phyloP scores from a whole-genome alignment of 2,329 filamentous ascomycete genomes.

The Claviceps cyperi region DNA sequence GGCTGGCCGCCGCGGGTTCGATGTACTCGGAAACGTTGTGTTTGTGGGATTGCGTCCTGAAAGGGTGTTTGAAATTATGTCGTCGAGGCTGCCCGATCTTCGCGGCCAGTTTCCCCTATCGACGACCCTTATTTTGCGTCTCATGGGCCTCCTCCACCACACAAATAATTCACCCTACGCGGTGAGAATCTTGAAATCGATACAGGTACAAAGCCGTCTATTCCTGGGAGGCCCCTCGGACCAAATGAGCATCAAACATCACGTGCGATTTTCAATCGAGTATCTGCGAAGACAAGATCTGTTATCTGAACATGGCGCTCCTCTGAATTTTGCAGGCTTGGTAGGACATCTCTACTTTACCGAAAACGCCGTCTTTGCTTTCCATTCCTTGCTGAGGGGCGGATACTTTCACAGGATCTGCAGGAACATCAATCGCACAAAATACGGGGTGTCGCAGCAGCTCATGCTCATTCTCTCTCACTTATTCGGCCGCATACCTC shows the following conservation, averaged over 20 bases:
- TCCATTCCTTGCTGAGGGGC: conserved; percentile 57
- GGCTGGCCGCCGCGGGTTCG: conserved; percentile 67
- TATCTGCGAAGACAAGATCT: conserved; percentile 58
- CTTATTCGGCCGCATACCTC: conserved; percentile 19
- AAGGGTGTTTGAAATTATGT: conserved; percentile 53
- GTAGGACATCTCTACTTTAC: conserved; percentile 64
- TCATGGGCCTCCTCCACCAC: conserved; percentile 48
- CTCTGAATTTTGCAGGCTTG: conserved; percentile 57
- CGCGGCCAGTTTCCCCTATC: conserved; percentile 69
- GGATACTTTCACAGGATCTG: conserved; percentile 56
- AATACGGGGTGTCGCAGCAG: conserved; percentile 9
- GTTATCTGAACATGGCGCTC: conserved; percentile 42
- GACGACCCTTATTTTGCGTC: conserved; percentile 53
- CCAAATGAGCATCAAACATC: conserved; percentile 57
- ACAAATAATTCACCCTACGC: background rate
- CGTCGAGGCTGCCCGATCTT: conserved; percentile 57
- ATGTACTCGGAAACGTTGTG: conserved; percentile 67
- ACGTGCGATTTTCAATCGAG: conserved; percentile 68
- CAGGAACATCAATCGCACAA: conserved; percentile 30
- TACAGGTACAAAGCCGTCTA: conserved; percentile 55
- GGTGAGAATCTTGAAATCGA: conserved; percentile 39
- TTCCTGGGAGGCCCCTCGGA: conserved; percentile 56
- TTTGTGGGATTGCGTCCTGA: conserved; percentile 49
- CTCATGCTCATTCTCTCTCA: conserved; percentile 57
- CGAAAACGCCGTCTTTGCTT: conserved; percentile 61